Conservation (phyloP, 2,329 filamentous ascomycete species). For the Colletotrichum endophyticum region DNA sequence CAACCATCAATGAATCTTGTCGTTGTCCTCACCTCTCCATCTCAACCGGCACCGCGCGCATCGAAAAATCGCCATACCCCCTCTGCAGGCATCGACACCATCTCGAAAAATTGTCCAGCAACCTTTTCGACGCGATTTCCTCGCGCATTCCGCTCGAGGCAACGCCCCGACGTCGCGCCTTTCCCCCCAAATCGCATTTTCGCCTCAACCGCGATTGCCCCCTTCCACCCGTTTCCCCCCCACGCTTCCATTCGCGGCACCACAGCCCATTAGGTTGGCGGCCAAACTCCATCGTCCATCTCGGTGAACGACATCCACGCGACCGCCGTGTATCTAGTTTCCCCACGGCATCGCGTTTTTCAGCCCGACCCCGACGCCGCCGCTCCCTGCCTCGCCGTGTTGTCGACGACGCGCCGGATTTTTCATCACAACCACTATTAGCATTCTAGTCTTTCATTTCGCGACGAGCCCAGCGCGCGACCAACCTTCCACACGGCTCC, state of each 20-base stretch:
- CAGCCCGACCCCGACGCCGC: conserved; percentile 4
- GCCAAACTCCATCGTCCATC: conserved; percentile 20
- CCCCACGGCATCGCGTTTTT: conserved; percentile 10
- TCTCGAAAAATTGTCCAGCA: conserved; percentile 57
- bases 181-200: conserved; percentile 43
- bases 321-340: conserved; percentile 16
- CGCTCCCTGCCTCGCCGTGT: background rate
- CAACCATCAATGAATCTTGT: conserved; percentile 55
- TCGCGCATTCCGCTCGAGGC: conserved; percentile 47
- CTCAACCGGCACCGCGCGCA: conserved; percentile 61
- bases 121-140: conserved; percentile 60
- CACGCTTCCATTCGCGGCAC: conserved; percentile 20
- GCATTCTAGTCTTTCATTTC: conserved; percentile 22
- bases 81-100: conserved; percentile 64
- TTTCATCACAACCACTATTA: conserved; percentile 8
- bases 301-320: conserved; percentile 13
- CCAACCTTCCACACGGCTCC: conserved; percentile 17
- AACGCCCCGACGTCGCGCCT: conserved; percentile 46
- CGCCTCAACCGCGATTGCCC: conserved; percentile 36
- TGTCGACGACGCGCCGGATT: conserved; percentile 18
- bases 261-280: conserved; percentile 7
- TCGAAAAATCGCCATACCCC: conserved; percentile 65
- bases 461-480: conserved; percentile 20
- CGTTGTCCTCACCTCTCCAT: conserved; percentile 57
- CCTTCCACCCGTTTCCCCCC: conserved; percentile 27